Evolutionary conservation across 129 eudicot genomes (phyloP), one percentile per base, ranked within the genome.

Genomic region (Cynara cardunculus): DNA sequence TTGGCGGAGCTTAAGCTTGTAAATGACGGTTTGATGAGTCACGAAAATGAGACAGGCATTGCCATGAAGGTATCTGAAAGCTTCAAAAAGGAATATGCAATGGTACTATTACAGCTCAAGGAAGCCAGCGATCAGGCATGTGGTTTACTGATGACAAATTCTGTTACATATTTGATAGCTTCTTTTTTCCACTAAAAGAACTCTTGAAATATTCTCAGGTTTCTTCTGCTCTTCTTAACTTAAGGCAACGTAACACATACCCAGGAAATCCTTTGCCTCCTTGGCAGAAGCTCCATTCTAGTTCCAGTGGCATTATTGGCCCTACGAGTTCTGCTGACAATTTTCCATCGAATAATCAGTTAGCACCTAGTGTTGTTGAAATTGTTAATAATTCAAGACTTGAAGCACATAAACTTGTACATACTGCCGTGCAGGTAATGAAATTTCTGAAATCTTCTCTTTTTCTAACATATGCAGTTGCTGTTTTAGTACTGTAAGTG

Each of bases 351-450:
- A 71, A 83, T 69, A 75, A 82, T 56, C 85, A 87, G 80, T 77
- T 83, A 27, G 81, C 85, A 81, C 79, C 93, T 69, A 77, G 81
- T 32, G 91, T 87, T 5, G 69, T 82, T 79, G 94, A 82, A 76
- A 87, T 81, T 72, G 84, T 87, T 68, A 80, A 81, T 74, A 76
- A 76, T 77, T 90, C 91, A 34, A 90, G 81, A 73, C 64, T 75
- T 22, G 88, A 84, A 83, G 91, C 89, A 67, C 87, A 78, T 22
- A 77, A 71, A 71, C 86, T 90, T 88, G 94, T 90, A 73, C 83
- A 86, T 84, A 78, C 85, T 68, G 91, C 89, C 13, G 69, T 85
- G 75, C 87, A 90, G 94, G 94, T 90, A 78, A 62, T 64, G 5
- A 61, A 71, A 19, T 68, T 26, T 76, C 10, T 19, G 11, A 59